Percentiles rank a stretch among this genome's conserved stretches.
These are phyloP conservation scores for Ogataea hybrid DNA, from an alignment of 1,139 yeast genomes.

Conservation along the genomic window DNA sequence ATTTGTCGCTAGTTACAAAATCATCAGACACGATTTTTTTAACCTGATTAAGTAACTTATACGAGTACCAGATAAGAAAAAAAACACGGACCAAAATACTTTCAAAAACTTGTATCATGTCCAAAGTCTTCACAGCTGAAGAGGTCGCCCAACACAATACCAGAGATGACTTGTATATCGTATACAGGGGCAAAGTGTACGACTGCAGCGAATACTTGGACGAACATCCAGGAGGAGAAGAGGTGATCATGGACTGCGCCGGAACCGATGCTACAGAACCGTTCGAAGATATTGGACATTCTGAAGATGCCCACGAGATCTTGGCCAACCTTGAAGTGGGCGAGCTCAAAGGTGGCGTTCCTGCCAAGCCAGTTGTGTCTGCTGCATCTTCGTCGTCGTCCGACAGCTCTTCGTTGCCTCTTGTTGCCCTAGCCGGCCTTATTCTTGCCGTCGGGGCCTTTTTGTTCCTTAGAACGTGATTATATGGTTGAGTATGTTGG, in stretches of 20 bases:
- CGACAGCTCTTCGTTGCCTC: constrained; percentile 15
- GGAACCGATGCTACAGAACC: constrained; percentile 95
- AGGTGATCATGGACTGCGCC: constrained; percentile 85
- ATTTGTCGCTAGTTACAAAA: neutral
- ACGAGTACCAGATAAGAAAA: constrained; percentile 9
- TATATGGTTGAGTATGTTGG: neutral
- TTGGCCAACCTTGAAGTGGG: constrained; percentile 72
- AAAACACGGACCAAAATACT: constrained; percentile 6
- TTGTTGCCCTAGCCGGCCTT: constrained; percentile 26
- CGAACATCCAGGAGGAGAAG: constrained; percentile 99
- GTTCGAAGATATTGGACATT: constrained; percentile 95
- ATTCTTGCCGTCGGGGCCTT: constrained; percentile 28
- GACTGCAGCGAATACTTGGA: constrained; percentile 81
- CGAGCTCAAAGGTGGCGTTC: constrained; percentile 43
- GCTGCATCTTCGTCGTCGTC: constrained; percentile 14
- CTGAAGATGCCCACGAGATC: constrained; percentile 89
- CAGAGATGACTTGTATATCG: constrained; percentile 83
- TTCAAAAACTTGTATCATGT: constrained; percentile 19
- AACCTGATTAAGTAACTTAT: constrained; percentile 10
- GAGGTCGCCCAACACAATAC: constrained; percentile 80
- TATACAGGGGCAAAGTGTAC: constrained; percentile 87
- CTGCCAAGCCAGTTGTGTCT: constrained; percentile 16
- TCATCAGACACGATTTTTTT: constrained; percentile 1
- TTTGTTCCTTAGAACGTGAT: constrained; percentile 22
- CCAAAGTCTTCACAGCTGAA: constrained; percentile 53